Evolutionary conservation across 2,329 filamentous ascomycete species (phyloP).

Genomic region (Sporothrix pseudoabietina): DNA sequence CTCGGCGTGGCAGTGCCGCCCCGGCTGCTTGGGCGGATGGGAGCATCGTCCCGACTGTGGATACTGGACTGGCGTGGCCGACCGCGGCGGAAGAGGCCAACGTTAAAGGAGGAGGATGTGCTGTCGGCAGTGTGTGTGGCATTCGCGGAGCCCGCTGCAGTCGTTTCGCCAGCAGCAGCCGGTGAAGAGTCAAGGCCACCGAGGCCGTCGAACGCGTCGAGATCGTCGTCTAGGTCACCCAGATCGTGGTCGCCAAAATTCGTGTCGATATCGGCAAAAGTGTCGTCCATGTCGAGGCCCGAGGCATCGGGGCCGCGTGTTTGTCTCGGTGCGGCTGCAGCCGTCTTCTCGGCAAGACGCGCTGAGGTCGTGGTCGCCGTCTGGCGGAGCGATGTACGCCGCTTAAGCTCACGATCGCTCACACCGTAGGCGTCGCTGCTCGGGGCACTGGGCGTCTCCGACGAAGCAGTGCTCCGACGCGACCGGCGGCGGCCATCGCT

Average conservation of each 20-base stretch:
- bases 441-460: slow-evolving; percentile 27
- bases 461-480: slow-evolving; percentile 28
- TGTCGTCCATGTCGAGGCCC: slow-evolving; percentile 52
- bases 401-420: slow-evolving; percentile 43
- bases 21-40: slow-evolving; percentile 57
- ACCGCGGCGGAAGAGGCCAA: slow-evolving; percentile 50
- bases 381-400: slow-evolving; percentile 34
- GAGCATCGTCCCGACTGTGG: slow-evolving; percentile 53
- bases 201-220: slow-evolving; percentile 33
- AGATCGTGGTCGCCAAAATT: slow-evolving; percentile 45
- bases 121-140: slow-evolving; percentile 46
- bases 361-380: slow-evolving; percentile 30
- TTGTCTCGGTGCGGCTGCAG: slow-evolving; percentile 39
- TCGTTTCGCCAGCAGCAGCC: neutral
- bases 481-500: slow-evolving; percentile 30
- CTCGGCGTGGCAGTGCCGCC: slow-evolving; percentile 53
- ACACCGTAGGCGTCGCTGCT: slow-evolving; percentile 43
- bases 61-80: slow-evolving; percentile 55
- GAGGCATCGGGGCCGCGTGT: slow-evolving; percentile 46
- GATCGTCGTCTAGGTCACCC: slow-evolving; percentile 29
- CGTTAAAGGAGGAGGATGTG: slow-evolving; percentile 48
- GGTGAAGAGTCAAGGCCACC: slow-evolving; percentile 36
- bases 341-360: slow-evolving; percentile 21
- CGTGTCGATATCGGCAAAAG: slow-evolving; percentile 49
- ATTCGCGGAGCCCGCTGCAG: slow-evolving; percentile 25